These are phyloP conservation scores for Plasmodium vivax DNA, from an alignment of 169 alveolate genomes.

Conservation along the genomic window DNA sequence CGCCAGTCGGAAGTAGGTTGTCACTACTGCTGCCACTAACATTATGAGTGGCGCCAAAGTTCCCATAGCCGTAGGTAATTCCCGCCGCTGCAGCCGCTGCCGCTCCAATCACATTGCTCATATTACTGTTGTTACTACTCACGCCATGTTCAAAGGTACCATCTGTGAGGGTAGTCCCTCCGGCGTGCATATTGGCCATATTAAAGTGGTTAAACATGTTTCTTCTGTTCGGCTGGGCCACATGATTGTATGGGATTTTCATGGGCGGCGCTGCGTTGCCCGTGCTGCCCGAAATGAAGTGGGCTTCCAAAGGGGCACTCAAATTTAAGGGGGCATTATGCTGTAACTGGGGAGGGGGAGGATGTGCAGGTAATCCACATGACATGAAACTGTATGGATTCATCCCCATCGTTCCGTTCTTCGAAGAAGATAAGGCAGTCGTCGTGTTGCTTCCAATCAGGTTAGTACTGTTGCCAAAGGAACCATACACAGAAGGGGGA, in stretches of 20 bases:
- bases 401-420: constrained; percentile 12
- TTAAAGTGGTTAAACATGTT: constrained; percentile 42
- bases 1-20: not conserved
- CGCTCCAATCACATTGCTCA: not conserved
- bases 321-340: constrained; percentile 22
- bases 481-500: constrained; percentile 33
- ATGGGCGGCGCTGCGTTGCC: constrained; percentile 12
- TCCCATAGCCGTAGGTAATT: not conserved
- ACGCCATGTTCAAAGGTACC: constrained; percentile 12
- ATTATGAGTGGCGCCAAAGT: not conserved
- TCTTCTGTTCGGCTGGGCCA: constrained; percentile 31
- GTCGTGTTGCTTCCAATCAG: constrained; percentile 4
- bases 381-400: constrained; percentile 61
- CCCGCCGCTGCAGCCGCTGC: not conserved
- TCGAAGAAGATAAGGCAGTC: not conserved
- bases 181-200: not conserved
- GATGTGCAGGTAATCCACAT: constrained; percentile 21
- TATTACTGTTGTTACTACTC: constrained; percentile 14
- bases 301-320: constrained; percentile 19
- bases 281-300: constrained; percentile 11
- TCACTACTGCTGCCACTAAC: not conserved
- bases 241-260: constrained; percentile 52
- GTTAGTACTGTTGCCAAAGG: constrained; percentile 20
- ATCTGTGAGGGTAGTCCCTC: not conserved
- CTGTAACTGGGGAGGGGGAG: constrained; percentile 20